Evolutionary conservation across 768 basidiomycete species (phyloP).

Genomic region (Mycena indigotica): DNA sequence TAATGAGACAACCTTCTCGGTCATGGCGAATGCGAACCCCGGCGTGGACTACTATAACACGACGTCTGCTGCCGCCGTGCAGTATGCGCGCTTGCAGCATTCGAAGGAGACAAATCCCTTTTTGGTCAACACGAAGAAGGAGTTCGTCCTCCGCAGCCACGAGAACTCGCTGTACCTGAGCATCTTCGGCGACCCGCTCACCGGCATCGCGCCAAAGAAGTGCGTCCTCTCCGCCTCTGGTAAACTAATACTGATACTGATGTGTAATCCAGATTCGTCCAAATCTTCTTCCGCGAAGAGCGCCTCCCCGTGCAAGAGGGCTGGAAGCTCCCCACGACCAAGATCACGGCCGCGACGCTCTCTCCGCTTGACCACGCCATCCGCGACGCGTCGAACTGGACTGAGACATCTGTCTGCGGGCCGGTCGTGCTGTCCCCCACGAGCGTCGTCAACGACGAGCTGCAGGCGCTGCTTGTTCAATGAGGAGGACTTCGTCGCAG

Average conservation of each 20-base stretch:
- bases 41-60: slow-evolving; percentile 18
- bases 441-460: not conserved
- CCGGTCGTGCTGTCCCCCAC: slow-evolving; percentile 2
- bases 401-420: slow-evolving; percentile 3
- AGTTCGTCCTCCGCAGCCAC: slow-evolving; percentile 13
- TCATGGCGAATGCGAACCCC: slow-evolving; percentile 17
- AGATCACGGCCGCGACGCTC: slow-evolving; percentile 3
- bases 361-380: not conserved
- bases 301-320: slow-evolving; percentile 21
- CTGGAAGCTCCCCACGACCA: slow-evolving; percentile 13
- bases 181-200: slow-evolving; percentile 14
- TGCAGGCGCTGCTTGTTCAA: no score
- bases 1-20: slow-evolving; percentile 18
- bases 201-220: slow-evolving; percentile 19
- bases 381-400: slow-evolving; percentile 9
- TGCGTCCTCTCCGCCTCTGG: not conserved
- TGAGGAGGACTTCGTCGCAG: no score
- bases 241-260: not conserved
- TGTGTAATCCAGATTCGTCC: slow-evolving; percentile 14
- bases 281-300: slow-evolving; percentile 24
- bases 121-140: slow-evolving; percentile 17
- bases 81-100: slow-evolving; percentile 11
- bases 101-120: slow-evolving; percentile 13
- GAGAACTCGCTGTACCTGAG: slow-evolving; percentile 16
- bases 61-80: slow-evolving; percentile 15